A percentile compares a stretch with the other conserved stretches of the same genome.
Evolutionary conservation across 352 stramenopile genomes (phyloP).

Genomic region (Phytopythium ostracodes): DNA sequence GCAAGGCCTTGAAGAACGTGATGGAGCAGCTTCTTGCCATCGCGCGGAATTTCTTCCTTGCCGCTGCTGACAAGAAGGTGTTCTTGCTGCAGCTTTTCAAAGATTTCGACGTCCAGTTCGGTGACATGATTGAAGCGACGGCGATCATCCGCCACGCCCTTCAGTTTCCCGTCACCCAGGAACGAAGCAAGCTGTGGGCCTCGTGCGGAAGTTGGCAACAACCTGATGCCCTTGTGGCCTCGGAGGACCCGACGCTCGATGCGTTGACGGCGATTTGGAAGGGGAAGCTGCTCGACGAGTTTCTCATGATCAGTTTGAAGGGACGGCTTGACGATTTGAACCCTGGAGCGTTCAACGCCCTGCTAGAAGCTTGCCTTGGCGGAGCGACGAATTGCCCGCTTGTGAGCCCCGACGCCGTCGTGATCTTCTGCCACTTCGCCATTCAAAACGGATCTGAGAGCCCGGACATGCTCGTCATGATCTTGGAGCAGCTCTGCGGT

Average conservation of each 20-base stretch:
- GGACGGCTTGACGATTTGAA: constrained; percentile 67
- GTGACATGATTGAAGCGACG: constrained; percentile 51
- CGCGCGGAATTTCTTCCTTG: constrained; percentile 46
- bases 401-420: constrained; percentile 61
- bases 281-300: constrained; percentile 74
- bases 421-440: constrained; percentile 71
- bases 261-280: constrained; percentile 56
- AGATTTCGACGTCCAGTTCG: constrained; percentile 63
- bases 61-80: constrained; percentile 51
- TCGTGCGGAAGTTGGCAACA: constrained; percentile 52
- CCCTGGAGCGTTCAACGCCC: constrained; percentile 33
- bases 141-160: constrained; percentile 55
- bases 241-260: constrained; percentile 15
- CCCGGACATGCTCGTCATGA: constrained; percentile 40
- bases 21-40: constrained; percentile 32
- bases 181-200: constrained; percentile 43
- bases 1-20: constrained; percentile 15
- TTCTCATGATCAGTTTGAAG: constrained; percentile 76
- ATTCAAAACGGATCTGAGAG: constrained; percentile 36
- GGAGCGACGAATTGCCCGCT: constrained; percentile 36
- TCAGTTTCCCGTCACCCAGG: constrained; percentile 43
- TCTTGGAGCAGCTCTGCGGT: constrained; percentile 51
- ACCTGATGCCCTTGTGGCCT: not conserved
- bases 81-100: constrained; percentile 71
- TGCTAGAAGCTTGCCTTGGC: constrained; percentile 56